A percentile compares a stretch with the other conserved stretches of the same genome.
Evolutionary conservation across 495 filamentous ascomycete species (phyloP).

Genomic region (Oidiodendron maius): DNA sequence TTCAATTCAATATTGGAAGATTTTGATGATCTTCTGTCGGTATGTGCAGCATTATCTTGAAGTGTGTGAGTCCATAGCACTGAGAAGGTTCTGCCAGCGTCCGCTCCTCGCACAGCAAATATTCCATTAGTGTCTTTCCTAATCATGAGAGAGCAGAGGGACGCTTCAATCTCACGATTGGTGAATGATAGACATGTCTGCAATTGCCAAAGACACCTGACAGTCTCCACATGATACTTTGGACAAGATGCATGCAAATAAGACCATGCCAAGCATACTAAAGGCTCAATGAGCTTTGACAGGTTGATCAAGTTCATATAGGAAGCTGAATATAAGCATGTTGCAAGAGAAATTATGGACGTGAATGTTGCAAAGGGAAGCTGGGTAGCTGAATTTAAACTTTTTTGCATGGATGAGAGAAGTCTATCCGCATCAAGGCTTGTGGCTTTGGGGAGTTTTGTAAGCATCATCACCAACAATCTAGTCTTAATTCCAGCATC

Average conservation of each 20-base stretch:
- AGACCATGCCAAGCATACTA: conserved; percentile 69
- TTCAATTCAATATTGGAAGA: conserved; percentile 45
- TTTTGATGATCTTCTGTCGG: conserved; percentile 41
- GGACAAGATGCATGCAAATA: conserved; percentile 75
- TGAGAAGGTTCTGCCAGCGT: conserved; percentile 58
- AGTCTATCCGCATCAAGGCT: conserved; percentile 47
- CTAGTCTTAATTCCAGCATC: conserved; percentile 36
- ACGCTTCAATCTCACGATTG: conserved; percentile 65
- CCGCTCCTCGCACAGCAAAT: conserved; percentile 44
- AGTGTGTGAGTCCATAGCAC: conserved; percentile 77
- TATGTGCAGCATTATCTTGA: conserved; percentile 44
- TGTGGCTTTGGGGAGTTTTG: conserved; percentile 49
- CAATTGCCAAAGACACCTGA: conserved; percentile 78
- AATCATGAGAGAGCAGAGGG: conserved; percentile 70
- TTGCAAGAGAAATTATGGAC: conserved; percentile 56
- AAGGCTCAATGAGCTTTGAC: conserved; percentile 56
- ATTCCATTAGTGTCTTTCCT: conserved; percentile 42
- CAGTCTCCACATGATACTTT: conserved; percentile 89
- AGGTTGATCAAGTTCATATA: conserved; percentile 51
- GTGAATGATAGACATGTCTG: conserved; percentile 52
- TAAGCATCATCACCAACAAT: conserved; percentile 50
- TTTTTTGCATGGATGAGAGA: conserved; percentile 47
- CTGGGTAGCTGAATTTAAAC: conserved; percentile 27
- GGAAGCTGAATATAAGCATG: conserved; percentile 53
- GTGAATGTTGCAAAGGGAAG: conserved; percentile 46